phyloP scores from a whole-genome alignment of 371 early-diverging fungal species.

The Umbelopsis sp. region DNA sequence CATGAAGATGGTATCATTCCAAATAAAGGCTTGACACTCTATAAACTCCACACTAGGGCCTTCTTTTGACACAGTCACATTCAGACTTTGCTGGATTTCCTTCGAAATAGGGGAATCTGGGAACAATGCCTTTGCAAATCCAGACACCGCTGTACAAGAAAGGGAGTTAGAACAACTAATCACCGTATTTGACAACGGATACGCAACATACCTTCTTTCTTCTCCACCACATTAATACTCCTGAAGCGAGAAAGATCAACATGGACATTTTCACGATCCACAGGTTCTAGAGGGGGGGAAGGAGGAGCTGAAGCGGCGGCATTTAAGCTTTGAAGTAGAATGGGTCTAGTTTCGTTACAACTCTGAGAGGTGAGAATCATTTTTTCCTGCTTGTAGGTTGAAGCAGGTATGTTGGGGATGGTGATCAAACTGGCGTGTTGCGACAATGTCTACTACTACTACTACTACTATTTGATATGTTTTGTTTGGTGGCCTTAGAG shows the following conservation, averaged over 20 bases:
- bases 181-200: neutral
- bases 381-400: neutral
- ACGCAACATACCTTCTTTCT: neutral
- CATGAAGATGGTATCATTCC: slow-evolving; percentile 42
- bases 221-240: neutral
- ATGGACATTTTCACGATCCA: neutral
- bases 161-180: neutral
- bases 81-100: neutral
- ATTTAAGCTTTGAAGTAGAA: slow-evolving; percentile 14
- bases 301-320: slow-evolving; percentile 15
- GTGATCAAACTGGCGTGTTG: neutral
- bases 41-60: slow-evolving; percentile 18
- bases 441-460: neutral
- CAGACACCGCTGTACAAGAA: neutral
- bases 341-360: neutral
- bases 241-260: slow-evolving; percentile 1
- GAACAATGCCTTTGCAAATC: neutral
- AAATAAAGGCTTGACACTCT: slow-evolving; percentile 50
- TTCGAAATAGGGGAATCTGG: neutral
- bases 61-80: slow-evolving; percentile 6
- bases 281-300: slow-evolving; percentile 7
- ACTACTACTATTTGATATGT: slow-evolving; percentile 45
- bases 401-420: neutral
- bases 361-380: slow-evolving; percentile 8
- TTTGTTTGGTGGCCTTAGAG: slow-evolving; percentile 59